Evolutionary conservation across 352 stramenopile species (phyloP).

Genomic region (Globisporangium paroecandrum): DNA sequence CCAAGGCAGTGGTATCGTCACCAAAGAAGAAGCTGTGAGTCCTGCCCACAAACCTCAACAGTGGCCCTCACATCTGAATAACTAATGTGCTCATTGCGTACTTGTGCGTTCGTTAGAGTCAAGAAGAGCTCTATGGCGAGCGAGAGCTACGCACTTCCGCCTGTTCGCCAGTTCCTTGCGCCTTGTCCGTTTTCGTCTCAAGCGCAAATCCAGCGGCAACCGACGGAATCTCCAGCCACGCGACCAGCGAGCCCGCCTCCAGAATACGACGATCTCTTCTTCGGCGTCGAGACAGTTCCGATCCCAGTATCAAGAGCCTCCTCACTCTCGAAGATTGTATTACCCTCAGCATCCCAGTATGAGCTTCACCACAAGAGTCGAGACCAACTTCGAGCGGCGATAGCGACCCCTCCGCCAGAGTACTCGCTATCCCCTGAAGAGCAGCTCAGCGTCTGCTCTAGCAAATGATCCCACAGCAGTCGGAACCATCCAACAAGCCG

Average conservation of each 20-base stretch:
- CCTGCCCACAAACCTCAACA: no score
- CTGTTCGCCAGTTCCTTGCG: constrained; percentile 25
- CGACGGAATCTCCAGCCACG: not conserved
- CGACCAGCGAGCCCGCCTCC: constrained; percentile 42
- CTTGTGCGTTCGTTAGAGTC: constrained; percentile 1
- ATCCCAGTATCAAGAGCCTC: constrained; percentile 13
- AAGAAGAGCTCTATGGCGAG: constrained; percentile 12
- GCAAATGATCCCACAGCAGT: constrained; percentile 34
- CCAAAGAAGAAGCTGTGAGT: constrained; percentile 25
- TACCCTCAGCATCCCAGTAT: constrained; percentile 10
- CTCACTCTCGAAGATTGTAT: constrained; percentile 4
- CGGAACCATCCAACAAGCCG: not conserved
- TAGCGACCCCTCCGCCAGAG: not conserved
- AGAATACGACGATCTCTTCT: constrained; percentile 63
- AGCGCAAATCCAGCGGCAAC: not conserved
- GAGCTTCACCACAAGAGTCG: not conserved
- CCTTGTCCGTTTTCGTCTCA: constrained; percentile 17
- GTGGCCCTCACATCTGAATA: not conserved
- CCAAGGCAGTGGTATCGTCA: constrained; percentile 14
- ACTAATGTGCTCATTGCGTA: not conserved
- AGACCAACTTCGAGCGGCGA: not conserved
- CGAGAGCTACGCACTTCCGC: constrained; percentile 22
- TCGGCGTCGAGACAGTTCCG: constrained; percentile 55
- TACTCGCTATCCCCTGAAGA: constrained; percentile 32
- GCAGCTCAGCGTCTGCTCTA: constrained; percentile 51